Percentiles rank a stretch among this genome's conserved stretches.
Conservation (phyloP, 257 asterid genomes). For the Verbena officinalis region DNA sequence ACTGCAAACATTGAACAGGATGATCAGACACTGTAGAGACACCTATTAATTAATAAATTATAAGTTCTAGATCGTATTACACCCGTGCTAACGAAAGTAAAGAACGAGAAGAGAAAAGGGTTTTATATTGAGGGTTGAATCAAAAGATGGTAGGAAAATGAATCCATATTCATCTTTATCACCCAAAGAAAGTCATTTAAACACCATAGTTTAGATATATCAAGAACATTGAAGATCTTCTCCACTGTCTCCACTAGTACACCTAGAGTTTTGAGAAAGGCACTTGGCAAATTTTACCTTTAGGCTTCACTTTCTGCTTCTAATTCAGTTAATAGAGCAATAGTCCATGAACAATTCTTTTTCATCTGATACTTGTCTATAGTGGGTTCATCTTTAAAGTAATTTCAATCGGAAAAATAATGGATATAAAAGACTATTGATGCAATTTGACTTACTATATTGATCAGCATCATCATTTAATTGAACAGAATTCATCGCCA, state of each 20-base stretch:
- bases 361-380: neutral
- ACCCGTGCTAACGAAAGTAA: neutral
- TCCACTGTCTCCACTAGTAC: conserved; percentile 3
- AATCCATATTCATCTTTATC: conserved; percentile 12
- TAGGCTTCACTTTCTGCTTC: neutral
- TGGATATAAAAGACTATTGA: neutral
- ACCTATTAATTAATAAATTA: conserved; percentile 11
- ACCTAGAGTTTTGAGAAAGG: conserved; percentile 9
- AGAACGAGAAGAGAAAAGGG: neutral
- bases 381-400: conserved; percentile 21
- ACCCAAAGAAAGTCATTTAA: neutral
- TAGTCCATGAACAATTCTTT: neutral
- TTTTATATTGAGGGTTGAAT: neutral
- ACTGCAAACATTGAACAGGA: conserved; percentile 29
- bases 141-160: neutral
- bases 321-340: conserved; percentile 6
- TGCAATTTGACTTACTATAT: conserved; percentile 2
- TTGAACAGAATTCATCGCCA: conserved; percentile 57
- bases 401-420: neutral
- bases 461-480: conserved; percentile 13
- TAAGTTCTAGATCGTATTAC: neutral
- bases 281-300: neutral
- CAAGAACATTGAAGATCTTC: conserved; percentile 19
- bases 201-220: conserved; percentile 6
- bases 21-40: conserved; percentile 24